These are phyloP conservation scores for Fusarium sp. DNA, from an alignment of 2,329 filamentous ascomycete genomes.

Conservation along the genomic window DNA sequence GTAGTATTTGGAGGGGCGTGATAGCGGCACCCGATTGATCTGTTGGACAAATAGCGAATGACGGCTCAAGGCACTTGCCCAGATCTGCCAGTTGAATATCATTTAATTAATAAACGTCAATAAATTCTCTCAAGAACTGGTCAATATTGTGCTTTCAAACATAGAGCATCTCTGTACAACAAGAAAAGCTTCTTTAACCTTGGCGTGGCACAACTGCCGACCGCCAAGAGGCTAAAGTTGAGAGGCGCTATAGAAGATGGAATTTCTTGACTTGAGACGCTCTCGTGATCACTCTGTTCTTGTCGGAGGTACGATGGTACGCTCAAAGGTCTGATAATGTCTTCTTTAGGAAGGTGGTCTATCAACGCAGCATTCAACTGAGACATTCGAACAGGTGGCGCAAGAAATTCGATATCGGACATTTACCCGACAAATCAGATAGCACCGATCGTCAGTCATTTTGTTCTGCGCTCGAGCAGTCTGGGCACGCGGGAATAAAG, in stretches of 20 bases:
- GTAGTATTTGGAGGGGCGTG: conserved; percentile 21
- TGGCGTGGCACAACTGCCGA: neutral
- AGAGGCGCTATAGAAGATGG: neutral
- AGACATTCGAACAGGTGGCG: conserved; percentile 23
- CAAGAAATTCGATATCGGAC: neutral
- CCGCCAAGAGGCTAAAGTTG: neutral
- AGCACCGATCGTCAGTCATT: neutral
- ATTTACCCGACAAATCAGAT: neutral
- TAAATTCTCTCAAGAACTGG: too few relatives aligned
- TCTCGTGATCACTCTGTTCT: conserved; percentile 3
- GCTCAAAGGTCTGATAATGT: neutral
- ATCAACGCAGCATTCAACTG: neutral
- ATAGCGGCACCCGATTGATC: conserved; percentile 1
- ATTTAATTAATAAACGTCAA: accelerated
- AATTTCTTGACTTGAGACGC: neutral
- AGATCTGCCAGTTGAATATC: accelerated
- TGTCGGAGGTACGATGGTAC: conserved; percentile 2
- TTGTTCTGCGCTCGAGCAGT: neutral
- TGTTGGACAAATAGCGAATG: neutral
- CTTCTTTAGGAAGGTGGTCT: conserved; percentile 19
- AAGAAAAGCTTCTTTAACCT: neutral
- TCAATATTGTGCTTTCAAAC: too few relatives aligned
- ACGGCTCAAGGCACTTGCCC: neutral
- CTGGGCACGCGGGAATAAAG: neutral
- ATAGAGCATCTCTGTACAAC: neutral